phyloP scores from a whole-genome alignment of 2,329 filamentous ascomycete genomes.

The Neospermospora avenae region DNA sequence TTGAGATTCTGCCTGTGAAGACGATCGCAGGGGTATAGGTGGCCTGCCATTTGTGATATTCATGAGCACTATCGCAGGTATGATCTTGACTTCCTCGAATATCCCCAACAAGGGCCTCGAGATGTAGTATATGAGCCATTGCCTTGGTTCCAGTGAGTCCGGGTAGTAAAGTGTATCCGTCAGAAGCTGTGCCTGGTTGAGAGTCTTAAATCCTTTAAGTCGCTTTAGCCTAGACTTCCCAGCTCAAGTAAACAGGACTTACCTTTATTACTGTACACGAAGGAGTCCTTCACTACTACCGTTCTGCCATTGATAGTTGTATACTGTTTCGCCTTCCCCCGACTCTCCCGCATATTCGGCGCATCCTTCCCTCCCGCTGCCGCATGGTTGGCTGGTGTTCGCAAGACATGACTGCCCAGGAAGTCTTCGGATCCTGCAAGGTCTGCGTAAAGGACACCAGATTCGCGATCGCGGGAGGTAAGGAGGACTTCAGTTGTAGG shows the following conservation, averaged over 20 bases:
- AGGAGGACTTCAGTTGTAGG: conserved; percentile 90
- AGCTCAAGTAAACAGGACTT: conserved; percentile 26
- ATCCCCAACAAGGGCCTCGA: conserved; percentile 81
- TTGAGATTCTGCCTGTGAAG: conserved; percentile 18
- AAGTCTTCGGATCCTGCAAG: conserved; percentile 90
- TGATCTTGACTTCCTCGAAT: conserved; percentile 72
- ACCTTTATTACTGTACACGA: conserved; percentile 97
- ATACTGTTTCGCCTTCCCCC: conserved; percentile 92
- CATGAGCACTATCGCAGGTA: conserved; percentile 58
- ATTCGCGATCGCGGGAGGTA: conserved; percentile 83
- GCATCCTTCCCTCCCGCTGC: conserved; percentile 54
- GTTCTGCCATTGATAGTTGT: conserved; percentile 89
- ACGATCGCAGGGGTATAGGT: conserved; percentile 19
- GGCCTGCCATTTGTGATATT: conserved; percentile 36
- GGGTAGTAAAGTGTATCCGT: conserved; percentile 85
- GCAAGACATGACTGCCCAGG: conserved; percentile 91
- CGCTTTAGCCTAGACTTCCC: conserved; percentile 27
- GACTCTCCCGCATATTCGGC: conserved; percentile 74
- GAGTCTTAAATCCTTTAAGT: conserved; percentile 75
- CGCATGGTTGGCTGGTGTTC: conserved; percentile 61
- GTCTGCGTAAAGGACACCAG: conserved; percentile 71
- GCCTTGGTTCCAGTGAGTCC: conserved; percentile 81
- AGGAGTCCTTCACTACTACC: conserved; percentile 89
- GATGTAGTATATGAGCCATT: conserved; percentile 97
- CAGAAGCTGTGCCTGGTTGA: conserved; percentile 85